These are phyloP conservation scores for Fusarium graminum DNA, from an alignment of 2,329 filamentous ascomycete genomes.

Conservation along the genomic window DNA sequence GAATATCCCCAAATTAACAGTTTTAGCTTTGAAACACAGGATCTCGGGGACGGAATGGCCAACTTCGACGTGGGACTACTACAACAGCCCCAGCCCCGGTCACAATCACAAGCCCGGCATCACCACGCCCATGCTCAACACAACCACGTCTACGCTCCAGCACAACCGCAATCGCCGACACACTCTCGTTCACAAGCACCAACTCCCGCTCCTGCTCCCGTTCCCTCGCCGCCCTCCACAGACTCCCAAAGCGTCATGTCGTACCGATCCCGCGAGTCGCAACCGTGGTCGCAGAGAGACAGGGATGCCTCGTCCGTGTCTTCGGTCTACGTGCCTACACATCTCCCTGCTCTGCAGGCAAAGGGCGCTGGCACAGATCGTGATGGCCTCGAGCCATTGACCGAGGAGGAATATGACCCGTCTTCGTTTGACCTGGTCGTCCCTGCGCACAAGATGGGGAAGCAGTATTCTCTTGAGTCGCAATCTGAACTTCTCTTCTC, in stretches of 20 bases:
- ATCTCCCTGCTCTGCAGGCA: slow-evolving; percentile 37
- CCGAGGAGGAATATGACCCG: slow-evolving; percentile 43
- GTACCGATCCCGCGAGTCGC: slow-evolving; percentile 28
- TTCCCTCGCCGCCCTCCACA: slow-evolving; percentile 23
- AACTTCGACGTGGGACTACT: slow-evolving; percentile 18
- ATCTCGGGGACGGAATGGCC: slow-evolving; percentile 26
- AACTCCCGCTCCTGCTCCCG: background rate
- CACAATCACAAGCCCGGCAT: background rate
- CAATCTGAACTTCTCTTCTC: slow-evolving; percentile 76
- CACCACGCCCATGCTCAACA: background rate
- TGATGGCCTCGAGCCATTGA: slow-evolving; percentile 40
- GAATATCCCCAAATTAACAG: background rate
- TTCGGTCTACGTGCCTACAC: slow-evolving; percentile 30
- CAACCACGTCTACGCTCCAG: background rate
- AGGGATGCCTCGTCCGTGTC: slow-evolving; percentile 39
- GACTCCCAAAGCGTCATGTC: slow-evolving; percentile 35
- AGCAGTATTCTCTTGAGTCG: slow-evolving; percentile 69
- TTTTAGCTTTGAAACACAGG: slow-evolving; percentile 30
- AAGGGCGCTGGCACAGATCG: slow-evolving; percentile 37
- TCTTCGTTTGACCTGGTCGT: slow-evolving; percentile 45
- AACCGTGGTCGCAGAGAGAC: slow-evolving; percentile 32
- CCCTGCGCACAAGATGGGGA: slow-evolving; percentile 38
- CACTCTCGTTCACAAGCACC: background rate
- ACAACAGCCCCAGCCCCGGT: slow-evolving; percentile 6
- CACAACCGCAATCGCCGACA: background rate